phyloP scores from a whole-genome alignment of 192 early-diverging fungal species.

The Backusella tuberculispora region DNA sequence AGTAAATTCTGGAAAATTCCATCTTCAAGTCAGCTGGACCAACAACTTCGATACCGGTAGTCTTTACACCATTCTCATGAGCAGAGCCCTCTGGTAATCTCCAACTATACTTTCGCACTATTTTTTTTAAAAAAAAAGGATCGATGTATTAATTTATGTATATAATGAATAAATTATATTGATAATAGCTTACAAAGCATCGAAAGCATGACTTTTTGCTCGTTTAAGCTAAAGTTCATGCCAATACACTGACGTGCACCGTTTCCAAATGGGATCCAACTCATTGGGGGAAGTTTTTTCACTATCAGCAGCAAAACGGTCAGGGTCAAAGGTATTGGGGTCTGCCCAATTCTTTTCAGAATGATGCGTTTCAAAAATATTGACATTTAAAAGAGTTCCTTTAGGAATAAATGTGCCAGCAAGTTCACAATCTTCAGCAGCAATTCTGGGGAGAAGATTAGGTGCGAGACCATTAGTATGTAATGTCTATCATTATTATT shows the following conservation, averaged over 20 bases:
- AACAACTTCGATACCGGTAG: neutral
- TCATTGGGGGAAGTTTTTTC: neutral
- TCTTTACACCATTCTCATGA: neutral
- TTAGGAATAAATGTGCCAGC: conserved; percentile 33
- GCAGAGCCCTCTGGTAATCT: no score
- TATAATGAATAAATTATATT: neutral
- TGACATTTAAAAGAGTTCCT: conserved; percentile 10
- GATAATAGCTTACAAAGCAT: conserved; percentile 42
- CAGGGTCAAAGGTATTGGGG: conserved; percentile 51
- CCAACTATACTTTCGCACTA: conserved; percentile 24
- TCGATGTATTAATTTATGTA: neutral
- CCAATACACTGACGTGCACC: conserved; percentile 65
- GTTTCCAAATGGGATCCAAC: conserved; percentile 63
- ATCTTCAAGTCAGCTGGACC: neutral
- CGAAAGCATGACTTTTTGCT: conserved; percentile 56
- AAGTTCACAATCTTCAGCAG: conserved; percentile 35
- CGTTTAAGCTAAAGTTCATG: conserved; percentile 62
- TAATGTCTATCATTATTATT: neutral
- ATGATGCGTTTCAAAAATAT: conserved; percentile 19
- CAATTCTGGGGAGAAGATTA: neutral
- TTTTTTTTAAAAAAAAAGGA: conserved; percentile 15
- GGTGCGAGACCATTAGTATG: conserved; percentile 17
- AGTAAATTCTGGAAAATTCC: neutral
- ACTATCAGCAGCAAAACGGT: conserved; percentile 45
- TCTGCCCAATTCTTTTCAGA: conserved; percentile 38